Evolutionary conservation across 371 early-diverging fungal species (phyloP), one percentile per base, ranked within the genome.

Genomic region (Syncephalastrum racemosum): DNA sequence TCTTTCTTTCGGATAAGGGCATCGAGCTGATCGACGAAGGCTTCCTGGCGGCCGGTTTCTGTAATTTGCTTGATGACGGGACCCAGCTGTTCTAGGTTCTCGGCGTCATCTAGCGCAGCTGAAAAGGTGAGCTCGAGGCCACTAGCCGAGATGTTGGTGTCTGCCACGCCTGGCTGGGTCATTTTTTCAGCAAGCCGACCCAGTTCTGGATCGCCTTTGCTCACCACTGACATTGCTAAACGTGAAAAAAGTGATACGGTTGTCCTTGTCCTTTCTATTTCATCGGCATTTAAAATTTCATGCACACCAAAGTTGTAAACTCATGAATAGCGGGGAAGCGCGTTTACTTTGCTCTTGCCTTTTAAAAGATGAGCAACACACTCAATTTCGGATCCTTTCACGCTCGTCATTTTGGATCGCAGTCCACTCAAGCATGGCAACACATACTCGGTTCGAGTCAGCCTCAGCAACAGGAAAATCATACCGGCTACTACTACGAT

Each of bases 11-110:
- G 69, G 16, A 94, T 88, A 56, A 96, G 90, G 48, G 78, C 46
- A 50, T 83, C 81, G 8, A 98, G 82, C 44, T 94, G 92, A 44
- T 96, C 93, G 14, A 91, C 70, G 63, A 97, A 96, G 18, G 88
- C 84, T 45, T 89, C 87, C 66, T 95, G 90, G 64, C 89, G 88
- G 53, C 90, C 89, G 55, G 90, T 80, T 47, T 92, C 87, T 59
- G 93, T 89, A 46, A 97, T 90, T 14, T 91, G 90, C 68, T 94
- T 94, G 70, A 98, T 92, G 51, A 90, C 83, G 23, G 93, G 93
- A 0, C 93, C 93, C 3, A 92, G 77, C 62, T 92, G 93, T 64
- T 92, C 93, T 60, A 92, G 56, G 63, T 84, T 85, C 57, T 87
- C 89, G 15, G 83, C 74, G 63, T 88, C 88, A 71, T 78, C 79